Evolutionary conservation across 2,329 filamentous ascomycete genomes (phyloP), one percentile per base, ranked within the genome.

Genomic region (Amauroascus verrucosus): DNA sequence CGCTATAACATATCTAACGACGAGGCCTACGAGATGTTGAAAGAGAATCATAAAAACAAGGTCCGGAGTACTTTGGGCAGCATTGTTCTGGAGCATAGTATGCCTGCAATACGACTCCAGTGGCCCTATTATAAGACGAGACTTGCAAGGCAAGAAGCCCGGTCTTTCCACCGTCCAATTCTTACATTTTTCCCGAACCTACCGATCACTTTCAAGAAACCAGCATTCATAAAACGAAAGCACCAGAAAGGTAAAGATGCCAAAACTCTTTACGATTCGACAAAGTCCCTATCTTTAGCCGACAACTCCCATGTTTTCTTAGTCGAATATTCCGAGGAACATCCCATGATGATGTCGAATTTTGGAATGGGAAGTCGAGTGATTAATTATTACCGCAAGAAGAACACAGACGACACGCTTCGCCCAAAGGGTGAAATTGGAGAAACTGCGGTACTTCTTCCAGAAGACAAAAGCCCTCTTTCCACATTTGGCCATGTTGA

Each of bases 1-100:
- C 84, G 91, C 40, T 98, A 95, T 76, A 97, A 97, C 65, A 86
- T 94, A 55, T 95, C 90, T 28, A 97, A 97, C 58, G 93, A 98
- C 64, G 86, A 93, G 55, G 90, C 90, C 1, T 98, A 98, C 67
- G 90, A 97, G 64, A 82, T 89, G 56, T 79, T 98, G 43, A 97
- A 97, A 70, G 89, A 95, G 69, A 97, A 96, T 64, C 90, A 95
- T 64, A 88, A 95, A 71, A 89, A 88, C 76, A 97, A 95, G 70
- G 87, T 98, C 57, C 83, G 93, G 60, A 93, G 89, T 50, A 95
- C 88, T 1, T 80, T 98, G 56, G 88, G 89, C 44, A 91, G 90
- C 64, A 82, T 95, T 57, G 83, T 86, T n/a, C 84, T 98, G 40
- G 93, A 98, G 67, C 93, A 98, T 72, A 90, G 87, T 68, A 77